These are phyloP conservation scores for Fragaria nilgerrensis DNA, from an alignment of 306 rosid species.

Conservation along the genomic window DNA sequence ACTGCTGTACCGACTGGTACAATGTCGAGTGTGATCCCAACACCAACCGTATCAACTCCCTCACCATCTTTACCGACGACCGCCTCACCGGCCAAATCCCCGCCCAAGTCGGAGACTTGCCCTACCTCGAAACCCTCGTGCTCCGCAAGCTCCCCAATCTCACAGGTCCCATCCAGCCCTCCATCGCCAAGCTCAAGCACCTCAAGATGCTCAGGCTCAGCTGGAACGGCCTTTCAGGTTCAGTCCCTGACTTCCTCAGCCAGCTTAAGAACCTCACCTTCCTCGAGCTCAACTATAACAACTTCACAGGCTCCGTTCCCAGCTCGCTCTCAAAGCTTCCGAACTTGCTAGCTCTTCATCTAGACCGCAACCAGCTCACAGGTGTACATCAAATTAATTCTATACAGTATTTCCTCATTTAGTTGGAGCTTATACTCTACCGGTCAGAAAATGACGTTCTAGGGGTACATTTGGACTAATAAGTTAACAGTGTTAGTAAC, in stretches of 20 bases:
- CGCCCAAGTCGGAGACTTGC: conserved; percentile 60
- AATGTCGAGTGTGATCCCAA: conserved; percentile 45
- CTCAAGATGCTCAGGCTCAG: conserved; percentile 44
- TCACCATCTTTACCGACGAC: conserved; percentile 35
- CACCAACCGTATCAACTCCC: conserved; percentile 63
- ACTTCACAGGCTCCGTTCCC: conserved; percentile 54
- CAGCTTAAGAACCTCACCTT: conserved; percentile 43
- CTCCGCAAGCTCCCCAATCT: conserved; percentile 60
- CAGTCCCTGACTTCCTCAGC: conserved; percentile 58
- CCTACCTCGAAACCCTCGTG: conserved; percentile 43
- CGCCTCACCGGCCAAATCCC: conserved; percentile 58
- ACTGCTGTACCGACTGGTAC: conserved; percentile 66
- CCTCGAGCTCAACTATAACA: conserved; percentile 51
- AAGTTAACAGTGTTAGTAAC: too few relatives aligned
- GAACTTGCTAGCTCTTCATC: conserved; percentile 16
- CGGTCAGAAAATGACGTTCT: too few relatives aligned
- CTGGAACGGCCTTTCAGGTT: conserved; percentile 57
- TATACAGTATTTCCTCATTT: not conserved
- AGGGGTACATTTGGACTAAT: too few relatives aligned
- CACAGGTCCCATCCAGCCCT: conserved; percentile 58
- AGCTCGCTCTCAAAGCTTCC: conserved; percentile 54
- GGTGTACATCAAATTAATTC: not conserved
- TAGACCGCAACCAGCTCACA: conserved; percentile 45
- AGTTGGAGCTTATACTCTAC: not conserved
- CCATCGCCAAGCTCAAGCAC: conserved; percentile 50